Evolutionary conservation across 1,284 basidiomycete species (phyloP).

Genomic region (Apiotrichum veenhuisii): DNA sequence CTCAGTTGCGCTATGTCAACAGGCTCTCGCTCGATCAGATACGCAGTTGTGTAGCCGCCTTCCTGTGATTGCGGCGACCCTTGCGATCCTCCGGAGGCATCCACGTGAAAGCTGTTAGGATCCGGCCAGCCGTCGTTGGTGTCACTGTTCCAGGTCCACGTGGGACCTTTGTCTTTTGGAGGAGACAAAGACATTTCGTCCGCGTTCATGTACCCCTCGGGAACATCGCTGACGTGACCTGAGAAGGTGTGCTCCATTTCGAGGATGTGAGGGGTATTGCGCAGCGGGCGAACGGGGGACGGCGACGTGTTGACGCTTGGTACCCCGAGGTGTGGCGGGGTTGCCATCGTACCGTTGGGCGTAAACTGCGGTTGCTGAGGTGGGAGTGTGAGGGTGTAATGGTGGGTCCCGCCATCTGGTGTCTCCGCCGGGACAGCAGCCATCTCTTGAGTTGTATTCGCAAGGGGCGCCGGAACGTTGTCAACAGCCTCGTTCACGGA

Average conservation of each 20-base stretch:
- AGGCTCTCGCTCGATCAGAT: background rate
- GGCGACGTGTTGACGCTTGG: background rate
- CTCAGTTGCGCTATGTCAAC: background rate
- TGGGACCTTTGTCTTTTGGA: background rate
- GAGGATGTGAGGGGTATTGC: background rate
- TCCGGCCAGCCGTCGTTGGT: background rate
- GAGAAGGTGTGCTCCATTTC: background rate
- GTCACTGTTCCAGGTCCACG: background rate
- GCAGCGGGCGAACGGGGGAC: background rate
- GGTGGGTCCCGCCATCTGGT: background rate
- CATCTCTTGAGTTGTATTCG: background rate
- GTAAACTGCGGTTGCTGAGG: background rate
- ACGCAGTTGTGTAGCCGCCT: background rate
- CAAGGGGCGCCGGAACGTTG: background rate
- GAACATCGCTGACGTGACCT: background rate
- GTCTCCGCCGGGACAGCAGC: background rate
- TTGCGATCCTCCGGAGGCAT: no score
- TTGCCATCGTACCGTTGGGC: background rate
- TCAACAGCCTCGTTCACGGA: background rate
- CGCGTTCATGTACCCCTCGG: background rate
- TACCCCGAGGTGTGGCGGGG: no score
- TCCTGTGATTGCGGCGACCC: no score
- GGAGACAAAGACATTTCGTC: background rate
- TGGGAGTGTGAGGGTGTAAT: background rate
- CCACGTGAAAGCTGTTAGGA: no score